phyloP scores from a whole-genome alignment of 1,284 basidiomycete species.

The Amylostereum chailletii region DNA sequence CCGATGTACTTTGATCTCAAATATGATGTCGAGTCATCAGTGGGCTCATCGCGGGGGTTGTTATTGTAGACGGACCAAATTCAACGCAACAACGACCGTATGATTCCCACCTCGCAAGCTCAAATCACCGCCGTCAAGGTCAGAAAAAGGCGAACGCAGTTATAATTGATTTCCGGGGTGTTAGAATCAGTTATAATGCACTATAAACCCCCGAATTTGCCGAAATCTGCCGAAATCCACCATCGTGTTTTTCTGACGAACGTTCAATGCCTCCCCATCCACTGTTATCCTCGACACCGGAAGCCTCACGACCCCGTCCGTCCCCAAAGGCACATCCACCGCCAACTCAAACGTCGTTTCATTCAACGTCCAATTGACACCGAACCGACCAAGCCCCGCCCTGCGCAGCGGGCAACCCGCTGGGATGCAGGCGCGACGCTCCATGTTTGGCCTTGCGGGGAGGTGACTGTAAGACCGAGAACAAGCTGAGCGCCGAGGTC shows the following conservation, averaged over 20 bases:
- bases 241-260: too few species aligned
- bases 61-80: too few species aligned
- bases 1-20: too few species aligned
- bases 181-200: too few species aligned
- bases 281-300: conserved; percentile 22
- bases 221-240: too few species aligned
- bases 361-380: conserved; percentile 23
- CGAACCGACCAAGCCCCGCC: conserved; percentile 35
- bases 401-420: conserved; percentile 28
- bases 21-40: too few species aligned
- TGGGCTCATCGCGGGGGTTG: too few species aligned
- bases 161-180: too few species aligned
- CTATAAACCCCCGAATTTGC: too few species aligned
- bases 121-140: not conserved
- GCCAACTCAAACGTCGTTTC: conserved; percentile 17
- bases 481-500: conserved; percentile 30
- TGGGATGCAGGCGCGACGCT: conserved; percentile 30
- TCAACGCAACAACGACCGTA: not conserved
- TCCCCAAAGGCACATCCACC: conserved; percentile 25
- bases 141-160: too few species aligned
- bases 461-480: conserved; percentile 32
- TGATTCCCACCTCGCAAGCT: not conserved
- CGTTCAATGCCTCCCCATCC: conserved; percentile 10
- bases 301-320: conserved; percentile 21
- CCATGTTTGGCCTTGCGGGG: conserved; percentile 31